Evolutionary conservation across 1,284 basidiomycete genomes (phyloP), one percentile per base, ranked within the genome.

Genomic region (Phellopilus nigrolimitatus): DNA sequence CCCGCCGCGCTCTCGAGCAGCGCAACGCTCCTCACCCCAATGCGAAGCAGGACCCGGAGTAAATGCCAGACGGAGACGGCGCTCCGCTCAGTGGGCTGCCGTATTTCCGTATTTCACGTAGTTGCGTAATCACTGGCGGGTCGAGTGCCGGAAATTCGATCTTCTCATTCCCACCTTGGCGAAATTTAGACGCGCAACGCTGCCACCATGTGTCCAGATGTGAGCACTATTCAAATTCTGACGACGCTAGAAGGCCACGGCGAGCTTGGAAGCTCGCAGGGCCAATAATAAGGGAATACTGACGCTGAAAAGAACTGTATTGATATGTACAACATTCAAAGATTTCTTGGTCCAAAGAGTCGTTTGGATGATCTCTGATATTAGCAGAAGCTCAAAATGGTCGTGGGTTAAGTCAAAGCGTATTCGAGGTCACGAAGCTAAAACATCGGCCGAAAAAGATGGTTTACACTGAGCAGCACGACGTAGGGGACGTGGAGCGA

Each of bases 71-170:
- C 49, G 12, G 17, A 55, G 43, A 17, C 37, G 2, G 64, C 64
- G 3, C 54, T 65, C 1, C 58, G 64, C 12, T 65, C 64, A 64
- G 46, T 64, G 24, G 51, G 37, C 5, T 61, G 65, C 45, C 64
- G 65, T 47, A 62, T 60, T 21, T 22, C 53, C 13, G 49, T 66
- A 62, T 25, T 38, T 54, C 31, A 61, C n/a, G 62, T 9, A 64
- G 64, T 44, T 51, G 55, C 36, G 49, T 66, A 47, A 56, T 66
- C 30, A 64, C 65, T 40, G 64, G 64, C n/a, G 64, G 62, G 3
- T 37, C 34, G 8, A 37, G 34, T 8, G 3, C 15, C n/a, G 15
- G 19, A n/a, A 8, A 37, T 17, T 7, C 19, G 15, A 37, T 15
- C 15, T 8, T 10, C 19, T 37, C 19, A 37, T 37, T 15, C n/a